phyloP scores from a whole-genome alignment of 2,329 filamentous ascomycete genomes.

The Elsinoe arachidis region DNA sequence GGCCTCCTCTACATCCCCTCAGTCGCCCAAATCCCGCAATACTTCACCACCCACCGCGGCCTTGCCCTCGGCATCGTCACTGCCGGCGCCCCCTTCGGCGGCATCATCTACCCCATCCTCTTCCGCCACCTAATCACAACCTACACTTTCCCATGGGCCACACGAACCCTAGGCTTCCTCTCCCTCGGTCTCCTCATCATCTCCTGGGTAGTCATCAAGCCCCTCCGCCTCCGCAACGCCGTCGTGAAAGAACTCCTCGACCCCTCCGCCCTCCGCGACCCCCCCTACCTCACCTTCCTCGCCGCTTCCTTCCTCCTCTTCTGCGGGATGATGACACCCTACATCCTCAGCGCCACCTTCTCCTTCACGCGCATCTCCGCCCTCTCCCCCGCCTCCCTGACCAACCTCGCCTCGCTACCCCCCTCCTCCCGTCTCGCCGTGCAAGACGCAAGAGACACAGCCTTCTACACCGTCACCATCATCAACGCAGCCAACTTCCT shows the following conservation, averaged over 20 bases:
- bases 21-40: slow-evolving; percentile 34
- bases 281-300: slow-evolving; percentile 6
- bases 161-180: not conserved
- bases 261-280: not conserved
- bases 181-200: not conserved
- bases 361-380: not conserved
- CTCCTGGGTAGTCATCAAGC: not conserved
- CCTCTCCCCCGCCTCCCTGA: not conserved
- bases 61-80: slow-evolving; percentile 38
- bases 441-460: not conserved
- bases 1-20: slow-evolving; percentile 36
- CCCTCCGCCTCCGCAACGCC: slow-evolving; percentile 5
- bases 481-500: slow-evolving; percentile 10
- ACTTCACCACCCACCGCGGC: slow-evolving; percentile 35
- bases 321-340: slow-evolving; percentile 9
- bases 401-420: not conserved
- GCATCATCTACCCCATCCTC: slow-evolving; percentile 8
- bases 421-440: not conserved
- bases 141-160: not conserved
- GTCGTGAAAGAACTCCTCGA: not conserved
- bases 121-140: slow-evolving; percentile 1
- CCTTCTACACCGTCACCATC: slow-evolving; percentile 9
- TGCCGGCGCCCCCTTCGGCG: slow-evolving; percentile 34
- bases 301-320: slow-evolving; percentile 8
- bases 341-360: not conserved